Conservation (phyloP, 139 green algal species). For the Chlamydomonas sp. region DNA sequence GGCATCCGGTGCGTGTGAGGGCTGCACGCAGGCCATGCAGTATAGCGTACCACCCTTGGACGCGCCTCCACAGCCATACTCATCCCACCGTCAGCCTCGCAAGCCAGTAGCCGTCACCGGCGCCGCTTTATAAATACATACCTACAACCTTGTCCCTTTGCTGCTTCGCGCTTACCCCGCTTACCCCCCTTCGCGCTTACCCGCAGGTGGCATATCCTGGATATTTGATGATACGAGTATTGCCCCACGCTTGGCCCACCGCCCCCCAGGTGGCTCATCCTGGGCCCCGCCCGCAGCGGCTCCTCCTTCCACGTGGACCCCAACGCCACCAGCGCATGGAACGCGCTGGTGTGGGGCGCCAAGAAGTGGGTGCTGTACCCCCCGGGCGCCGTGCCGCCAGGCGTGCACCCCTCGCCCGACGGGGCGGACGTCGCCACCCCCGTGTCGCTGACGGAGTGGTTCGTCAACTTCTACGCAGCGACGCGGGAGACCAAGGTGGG, state of each 20-base stretch:
- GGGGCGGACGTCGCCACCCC: slow-evolving; percentile 90
- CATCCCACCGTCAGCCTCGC: background rate
- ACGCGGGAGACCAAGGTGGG: slow-evolving; percentile 51
- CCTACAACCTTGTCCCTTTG: no score
- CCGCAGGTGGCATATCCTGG: no score
- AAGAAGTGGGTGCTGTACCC: slow-evolving; percentile 98
- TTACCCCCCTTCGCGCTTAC: no score
- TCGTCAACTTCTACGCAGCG: slow-evolving; percentile 83
- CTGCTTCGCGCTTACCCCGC: no score
- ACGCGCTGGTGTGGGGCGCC: slow-evolving; percentile 82
- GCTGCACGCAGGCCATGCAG: no score
- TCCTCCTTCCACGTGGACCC: slow-evolving; percentile 89
- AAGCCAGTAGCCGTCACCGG: background rate
- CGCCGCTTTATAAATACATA: no score
- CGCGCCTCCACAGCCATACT: background rate
- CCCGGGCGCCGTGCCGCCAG: slow-evolving; percentile 75
- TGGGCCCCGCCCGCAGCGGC: slow-evolving; percentile 81
- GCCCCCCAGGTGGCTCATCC: slow-evolving; percentile 92
- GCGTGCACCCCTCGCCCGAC: slow-evolving; percentile 88
- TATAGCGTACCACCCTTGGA: no score
- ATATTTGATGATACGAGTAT: no score
- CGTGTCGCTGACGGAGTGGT: slow-evolving; percentile 95
- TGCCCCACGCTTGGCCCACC: slow-evolving; percentile 5
- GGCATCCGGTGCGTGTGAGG: no score
- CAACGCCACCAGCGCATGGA: slow-evolving; percentile 93